Base-by-base conservation (phyloP, 331 rosid species). In the Rosa hybrid region DNA sequence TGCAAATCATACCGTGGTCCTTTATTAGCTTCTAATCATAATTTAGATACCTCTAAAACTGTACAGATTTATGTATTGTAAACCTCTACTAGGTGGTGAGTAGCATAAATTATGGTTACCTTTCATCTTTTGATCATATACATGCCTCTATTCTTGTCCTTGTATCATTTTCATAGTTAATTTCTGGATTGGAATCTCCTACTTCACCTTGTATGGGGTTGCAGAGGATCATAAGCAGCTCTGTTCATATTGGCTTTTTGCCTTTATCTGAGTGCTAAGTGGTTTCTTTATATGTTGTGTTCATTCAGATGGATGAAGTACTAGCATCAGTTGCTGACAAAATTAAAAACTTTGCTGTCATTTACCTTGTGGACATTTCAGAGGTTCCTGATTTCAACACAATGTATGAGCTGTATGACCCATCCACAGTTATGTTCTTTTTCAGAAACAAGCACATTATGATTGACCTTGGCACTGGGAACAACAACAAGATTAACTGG, bases 381-480 rank as follows among this genome's bases (percentile, higher is more conserved):
- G 97, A 92, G 86, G 97, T 92, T 39, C 98, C 98, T 50, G 98
- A 92, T 86, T 92, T 94, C 83, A 92, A 94, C 92, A 92, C 95
- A 3, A 92, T 92, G 98, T 94, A 94, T 9, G 97, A 94, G 86
- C 84, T 94, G 44, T 94, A 94, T 75, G 97, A 91, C 42, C 97
- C 97, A 0, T 92, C 94, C 10, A 94, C 98, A 0, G 91, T 94
- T 18, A 92, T 92, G 97, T 94, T 94, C 83, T 94, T 94, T 88
- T 92, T 94, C 84, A 86, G 98, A 88, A 94, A 94, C 94, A 94
- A 94, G 83, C 98, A 94, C 87, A 94, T 94, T 25, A 94, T 92
- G 97, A 94, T 94, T 64, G 98, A 94, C 49, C 98, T 94, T 78
- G 97, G 97, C 44, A 94, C 98, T 10, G 97, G 23, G 27, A 94